Conservation (phyloP, 352 stramenopile species). For the Thalassiosira oceanica region DNA sequence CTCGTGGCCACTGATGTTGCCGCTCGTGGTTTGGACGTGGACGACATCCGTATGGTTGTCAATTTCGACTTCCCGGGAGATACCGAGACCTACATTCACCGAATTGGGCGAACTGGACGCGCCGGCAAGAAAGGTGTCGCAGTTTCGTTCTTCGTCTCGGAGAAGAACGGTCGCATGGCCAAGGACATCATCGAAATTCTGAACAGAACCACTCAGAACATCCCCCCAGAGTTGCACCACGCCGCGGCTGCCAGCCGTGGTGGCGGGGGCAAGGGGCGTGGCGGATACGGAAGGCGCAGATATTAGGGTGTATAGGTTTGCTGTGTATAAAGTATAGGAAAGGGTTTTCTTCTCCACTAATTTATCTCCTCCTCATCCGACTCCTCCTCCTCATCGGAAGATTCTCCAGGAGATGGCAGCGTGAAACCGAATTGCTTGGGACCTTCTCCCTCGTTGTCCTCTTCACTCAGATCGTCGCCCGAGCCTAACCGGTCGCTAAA, state of each 20-base stretch:
- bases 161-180: slow-evolving; percentile 98
- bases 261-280: slow-evolving; percentile 27
- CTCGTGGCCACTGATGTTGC: slow-evolving; percentile 93
- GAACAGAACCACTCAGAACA: slow-evolving; percentile 91
- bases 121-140: slow-evolving; percentile 90
- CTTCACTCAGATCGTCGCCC: no score
- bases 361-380: no score
- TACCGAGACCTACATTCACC: slow-evolving; percentile 93
- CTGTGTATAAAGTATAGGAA: no score
- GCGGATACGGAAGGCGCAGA: slow-evolving; percentile 19
- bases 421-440: no score
- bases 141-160: slow-evolving; percentile 98
- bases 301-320: no score
- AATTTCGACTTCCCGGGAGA: slow-evolving; percentile 98
- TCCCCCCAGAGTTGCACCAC: slow-evolving; percentile 76
- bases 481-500: no score
- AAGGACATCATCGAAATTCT: slow-evolving; percentile 96
- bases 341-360: no score
- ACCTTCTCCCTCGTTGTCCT: no score
- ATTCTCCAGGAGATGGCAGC: no score
- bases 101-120: slow-evolving; percentile 90
- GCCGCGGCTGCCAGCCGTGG: slow-evolving; percentile 42
- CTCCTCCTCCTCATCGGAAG: no score
- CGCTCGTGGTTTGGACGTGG: slow-evolving; percentile 97
- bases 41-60: no score